phyloP scores from a whole-genome alignment of 108 stramenopile genomes.

The Skeletonema costatum region DNA sequence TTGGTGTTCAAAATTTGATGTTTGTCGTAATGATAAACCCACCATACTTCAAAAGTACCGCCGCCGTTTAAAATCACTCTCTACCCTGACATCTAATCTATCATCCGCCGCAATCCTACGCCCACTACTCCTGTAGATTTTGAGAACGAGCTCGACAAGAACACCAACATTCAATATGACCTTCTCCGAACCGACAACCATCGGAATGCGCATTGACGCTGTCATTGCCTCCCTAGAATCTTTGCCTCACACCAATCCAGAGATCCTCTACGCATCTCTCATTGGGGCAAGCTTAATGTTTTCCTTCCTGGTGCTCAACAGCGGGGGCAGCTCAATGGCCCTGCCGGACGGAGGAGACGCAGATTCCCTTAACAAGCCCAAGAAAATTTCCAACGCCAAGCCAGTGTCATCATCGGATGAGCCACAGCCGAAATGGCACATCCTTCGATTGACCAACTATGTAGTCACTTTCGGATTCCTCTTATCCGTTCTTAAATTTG shows the following conservation, averaged over 20 bases:
- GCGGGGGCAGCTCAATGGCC: constrained; percentile 41
- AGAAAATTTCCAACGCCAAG: constrained; percentile 13
- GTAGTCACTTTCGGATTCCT: constrained; percentile 57
- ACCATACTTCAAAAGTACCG: too few relatives aligned
- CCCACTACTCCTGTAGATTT: too few relatives aligned
- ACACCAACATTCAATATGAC: neutral
- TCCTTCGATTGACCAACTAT: constrained; percentile 74
- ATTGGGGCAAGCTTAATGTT: constrained; percentile 65
- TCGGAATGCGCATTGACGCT: constrained; percentile 51
- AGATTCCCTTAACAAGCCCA: constrained; percentile 7
- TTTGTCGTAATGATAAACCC: too few relatives aligned
- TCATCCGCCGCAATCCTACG: too few relatives aligned
- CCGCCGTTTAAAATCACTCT: too few relatives aligned
- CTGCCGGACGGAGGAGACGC: constrained; percentile 7
- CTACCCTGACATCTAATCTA: too few relatives aligned
- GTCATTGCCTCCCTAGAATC: constrained; percentile 53
- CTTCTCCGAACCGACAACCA: constrained; percentile 18
- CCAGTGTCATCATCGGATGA: constrained; percentile 9
- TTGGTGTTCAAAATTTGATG: too few relatives aligned
- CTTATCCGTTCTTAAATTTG: constrained; percentile 63
- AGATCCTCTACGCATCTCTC: constrained; percentile 57
- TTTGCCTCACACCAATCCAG: constrained; percentile 51
- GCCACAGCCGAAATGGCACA: constrained; percentile 81
- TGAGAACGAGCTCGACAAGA: neutral
- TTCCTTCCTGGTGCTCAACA: constrained; percentile 64